A percentile compares a stretch with the other conserved stretches of the same genome.
These are phyloP conservation scores for Oxytropis ochrocephala DNA, from an alignment of 306 rosid species.

Conservation along the genomic window DNA sequence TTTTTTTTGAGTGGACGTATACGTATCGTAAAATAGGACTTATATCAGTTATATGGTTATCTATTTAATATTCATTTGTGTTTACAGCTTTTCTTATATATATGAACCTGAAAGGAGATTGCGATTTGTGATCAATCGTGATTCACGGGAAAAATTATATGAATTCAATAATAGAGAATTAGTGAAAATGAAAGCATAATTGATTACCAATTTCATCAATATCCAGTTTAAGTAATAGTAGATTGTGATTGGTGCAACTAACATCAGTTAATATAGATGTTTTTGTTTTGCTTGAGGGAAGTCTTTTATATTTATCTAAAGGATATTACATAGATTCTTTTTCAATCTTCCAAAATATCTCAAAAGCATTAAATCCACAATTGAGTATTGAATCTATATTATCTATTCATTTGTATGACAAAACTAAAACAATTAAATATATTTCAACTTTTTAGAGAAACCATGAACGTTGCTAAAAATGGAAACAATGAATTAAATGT, in stretches of 20 bases:
- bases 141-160: neutral
- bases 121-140: neutral
- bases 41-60: too few species aligned
- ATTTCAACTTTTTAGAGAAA: too few species aligned
- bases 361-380: too few species aligned
- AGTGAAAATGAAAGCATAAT: neutral
- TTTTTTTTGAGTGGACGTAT: too few species aligned
- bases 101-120: neutral
- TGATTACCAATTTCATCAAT: neutral
- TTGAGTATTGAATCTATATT: too few species aligned
- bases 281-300: neutral
- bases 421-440: too few species aligned
- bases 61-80: too few species aligned
- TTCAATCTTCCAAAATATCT: too few species aligned
- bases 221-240: neutral
- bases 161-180: neutral
- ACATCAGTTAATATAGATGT: neutral
- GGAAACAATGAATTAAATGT: neutral
- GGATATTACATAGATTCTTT: too few species aligned
- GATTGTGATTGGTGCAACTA: neutral
- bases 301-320: neutral
- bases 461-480: neutral
- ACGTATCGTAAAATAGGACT: too few species aligned
- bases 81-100: too few species aligned
- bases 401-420: too few species aligned